Conservation (phyloP, 345 rosid genomes). For the Litchi chinensis region DNA sequence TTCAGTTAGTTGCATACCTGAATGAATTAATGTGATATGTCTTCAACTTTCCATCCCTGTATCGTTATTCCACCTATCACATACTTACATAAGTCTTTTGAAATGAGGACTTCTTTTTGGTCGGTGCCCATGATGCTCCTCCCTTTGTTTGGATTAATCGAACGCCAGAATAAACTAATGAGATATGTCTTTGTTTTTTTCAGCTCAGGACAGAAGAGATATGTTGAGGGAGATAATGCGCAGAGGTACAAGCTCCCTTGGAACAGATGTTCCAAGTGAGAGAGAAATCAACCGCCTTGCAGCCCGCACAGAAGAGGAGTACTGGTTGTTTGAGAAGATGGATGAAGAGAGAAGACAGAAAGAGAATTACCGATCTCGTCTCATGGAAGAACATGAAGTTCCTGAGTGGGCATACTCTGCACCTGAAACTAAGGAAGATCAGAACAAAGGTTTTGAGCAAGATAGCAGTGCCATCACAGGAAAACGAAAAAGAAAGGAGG, state of each 20-base stretch:
- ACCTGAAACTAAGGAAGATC: conserved; percentile 58
- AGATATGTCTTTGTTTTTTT: conserved; percentile 30
- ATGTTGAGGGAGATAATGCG: conserved; percentile 98
- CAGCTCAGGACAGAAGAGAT: conserved; percentile 96
- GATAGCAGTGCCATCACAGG: conserved; percentile 54
- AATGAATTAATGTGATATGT: conserved; percentile 19
- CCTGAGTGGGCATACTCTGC: conserved; percentile 91
- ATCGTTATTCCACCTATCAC: not conserved
- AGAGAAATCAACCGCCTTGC: conserved; percentile 98
- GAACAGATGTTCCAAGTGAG: conserved; percentile 97
- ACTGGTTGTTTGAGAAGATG: conserved; percentile 90
- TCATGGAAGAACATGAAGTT: conserved; percentile 95
- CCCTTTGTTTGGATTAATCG: conserved; percentile 1
- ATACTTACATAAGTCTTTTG: conserved; percentile 1
- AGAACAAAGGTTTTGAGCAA: conserved; percentile 51
- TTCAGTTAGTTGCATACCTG: conserved; percentile 13
- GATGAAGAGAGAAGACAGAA: conserved; percentile 86
- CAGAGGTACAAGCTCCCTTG: conserved; percentile 94
- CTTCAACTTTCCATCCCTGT: not conserved
- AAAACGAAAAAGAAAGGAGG: conserved; percentile 84
- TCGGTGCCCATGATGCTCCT: not conserved
- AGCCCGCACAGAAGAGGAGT: conserved; percentile 87
- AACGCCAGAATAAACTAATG: conserved; percentile 14
- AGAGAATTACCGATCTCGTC: conserved; percentile 85
- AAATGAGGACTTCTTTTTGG: not conserved